phyloP scores from a whole-genome alignment of 148 eudicot genomes.

The Rheum nobile region DNA sequence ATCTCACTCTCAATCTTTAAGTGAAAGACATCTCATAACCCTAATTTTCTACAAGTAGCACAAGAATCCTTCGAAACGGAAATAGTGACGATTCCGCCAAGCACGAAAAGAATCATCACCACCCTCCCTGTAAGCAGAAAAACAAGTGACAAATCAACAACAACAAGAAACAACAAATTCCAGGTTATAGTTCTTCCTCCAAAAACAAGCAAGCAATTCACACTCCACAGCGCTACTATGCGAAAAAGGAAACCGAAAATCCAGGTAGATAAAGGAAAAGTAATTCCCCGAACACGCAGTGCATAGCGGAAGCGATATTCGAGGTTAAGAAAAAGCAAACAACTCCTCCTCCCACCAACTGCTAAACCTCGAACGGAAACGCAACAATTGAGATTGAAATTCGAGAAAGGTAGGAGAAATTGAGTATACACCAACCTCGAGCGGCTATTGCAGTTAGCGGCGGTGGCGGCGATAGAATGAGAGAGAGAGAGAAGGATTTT shows the following conservation, averaged over 20 bases:
- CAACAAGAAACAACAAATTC: not conserved
- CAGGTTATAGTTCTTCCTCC: not conserved
- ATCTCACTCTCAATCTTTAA: not conserved
- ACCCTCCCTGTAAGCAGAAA: not conserved
- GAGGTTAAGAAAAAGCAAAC: not conserved
- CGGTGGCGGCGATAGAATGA: conserved; percentile 10
- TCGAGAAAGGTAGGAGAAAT: not conserved
- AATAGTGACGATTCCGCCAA: not conserved
- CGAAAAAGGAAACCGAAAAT: not conserved
- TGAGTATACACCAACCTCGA: not conserved
- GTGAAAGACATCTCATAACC: not conserved
- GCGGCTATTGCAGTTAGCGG: not conserved
- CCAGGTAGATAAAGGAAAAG: not conserved
- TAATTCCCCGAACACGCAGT: not conserved
- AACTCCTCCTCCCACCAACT: not conserved
- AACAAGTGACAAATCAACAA: not conserved
- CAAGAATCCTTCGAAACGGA: not conserved
- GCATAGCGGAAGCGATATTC: not conserved
- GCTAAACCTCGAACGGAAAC: not conserved
- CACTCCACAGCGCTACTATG: not conserved
- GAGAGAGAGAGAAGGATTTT: conserved; percentile 10
- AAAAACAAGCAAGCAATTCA: not conserved
- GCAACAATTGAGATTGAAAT: not conserved
- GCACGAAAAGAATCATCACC: conserved; percentile 4
- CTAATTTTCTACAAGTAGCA: not conserved